Base-by-base conservation (phyloP, 345 rosid species). In the Eucalyptus pauciflora region DNA sequence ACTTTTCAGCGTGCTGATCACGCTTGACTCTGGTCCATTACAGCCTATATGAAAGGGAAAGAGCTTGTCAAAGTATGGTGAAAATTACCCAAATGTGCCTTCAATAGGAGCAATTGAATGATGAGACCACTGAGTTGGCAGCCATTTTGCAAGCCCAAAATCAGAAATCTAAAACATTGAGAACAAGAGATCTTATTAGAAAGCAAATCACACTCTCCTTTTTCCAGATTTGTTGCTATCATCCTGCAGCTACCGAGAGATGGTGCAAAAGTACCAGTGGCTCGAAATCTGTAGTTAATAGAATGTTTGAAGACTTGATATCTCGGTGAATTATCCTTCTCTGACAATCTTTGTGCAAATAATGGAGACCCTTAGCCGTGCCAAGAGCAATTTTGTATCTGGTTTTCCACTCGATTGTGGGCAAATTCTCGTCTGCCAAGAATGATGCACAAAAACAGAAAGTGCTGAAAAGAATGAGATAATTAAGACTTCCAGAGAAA, bases 51-150 rank as follows among this genome's bases (percentile, higher is more conserved):
- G 50, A 37, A 37, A 16, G 31, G 69, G 58, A 67, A 86, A 88
- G 76, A 10, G 29, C 18, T 22, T 41, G 86, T 29, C 62, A 79
- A 62, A 25, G 46, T 24, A 25, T 2, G 51, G 64, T 89, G 29
- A 43, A 43, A 64, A 87, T 86, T 90, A 90, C 99, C 99, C 99
- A 91, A 98, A 98, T 90, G 98, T 98, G 87, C 99, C 99, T 95
- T 98, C 99, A 87, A 98, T 98, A 33, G 99, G 99, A 89, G 95
- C 98, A 89, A 97, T 97, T 58, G 99, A 98, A 92, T 98, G 99
- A 91, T 98, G 99, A 93, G 97, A 93, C 99, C 99, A 98, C 89
- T 97, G 97, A 86, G 99, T 95, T 87, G 99, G 99, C 89, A 98
- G 95, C 99, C 99, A 98, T 91, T 98, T 98, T 88, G 99, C 99